Evolutionary conservation across 306 rosid genomes (phyloP), one percentile per base, ranked within the genome.

Genomic region (Lagenaria siceraria): DNA sequence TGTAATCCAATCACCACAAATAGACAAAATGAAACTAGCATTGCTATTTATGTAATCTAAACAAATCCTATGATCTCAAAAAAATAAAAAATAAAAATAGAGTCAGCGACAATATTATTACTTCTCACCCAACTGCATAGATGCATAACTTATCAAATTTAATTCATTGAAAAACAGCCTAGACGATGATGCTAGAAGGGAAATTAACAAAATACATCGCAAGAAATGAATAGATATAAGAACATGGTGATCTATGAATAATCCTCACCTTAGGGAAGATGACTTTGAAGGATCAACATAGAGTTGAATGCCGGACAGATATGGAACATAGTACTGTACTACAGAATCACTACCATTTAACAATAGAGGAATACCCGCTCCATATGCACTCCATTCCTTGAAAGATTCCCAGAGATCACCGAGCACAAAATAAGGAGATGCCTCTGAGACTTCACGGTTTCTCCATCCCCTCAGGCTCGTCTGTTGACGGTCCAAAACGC

Each of bases 331-430:
- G 83, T 91, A 93, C 88, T 93, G 98, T 21, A 88, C 82, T 22
- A 93, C 98, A 7, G 97, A 90, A 81, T 91, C 91, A 75, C 82
- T 86, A 64, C 97, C 97, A 83, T 88, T 84, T 83, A 93, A 84
- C 81, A 91, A 65, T 61, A 91, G 84, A 38, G 98, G 97, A 22
- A 91, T 97, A 66, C 96, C 98, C 0, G 90, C 91, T 27, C 98
- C 98, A 59, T 88, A 93, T 7, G 93, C 97, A 68, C 98, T 93
- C 97, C 97, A 91, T 75, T 93, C 98, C 82, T 86, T 88, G 76
- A 86, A 93, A 10, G 97, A 89, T 25, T 89, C 97, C 98, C 96
- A 93, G 69, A 93, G 82, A 77, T 93, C 98, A 31, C 96, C 92
- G 35, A 93, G 98, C 79, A 89, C 84, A 83, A 87, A 93, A 84